Conservation (phyloP, 495 filamentous ascomycete species). For the Penicillium mononematosum region DNA sequence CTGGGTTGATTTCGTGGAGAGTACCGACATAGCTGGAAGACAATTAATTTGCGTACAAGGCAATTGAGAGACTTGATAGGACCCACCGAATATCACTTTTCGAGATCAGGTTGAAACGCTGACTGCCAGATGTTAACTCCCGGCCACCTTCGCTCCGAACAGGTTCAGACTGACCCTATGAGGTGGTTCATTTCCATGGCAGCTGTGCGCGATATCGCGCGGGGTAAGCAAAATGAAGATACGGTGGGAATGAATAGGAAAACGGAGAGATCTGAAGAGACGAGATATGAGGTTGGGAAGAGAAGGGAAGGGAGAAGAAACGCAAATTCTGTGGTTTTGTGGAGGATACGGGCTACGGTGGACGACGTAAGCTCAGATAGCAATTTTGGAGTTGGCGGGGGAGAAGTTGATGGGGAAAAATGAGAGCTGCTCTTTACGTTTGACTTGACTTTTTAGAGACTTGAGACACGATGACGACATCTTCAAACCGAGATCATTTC, state of each 20-base stretch:
- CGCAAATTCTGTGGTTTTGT: constrained; percentile 37
- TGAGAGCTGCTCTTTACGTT: constrained; percentile 1
- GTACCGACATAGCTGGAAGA: constrained; percentile 81
- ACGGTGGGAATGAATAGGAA: constrained; percentile 10
- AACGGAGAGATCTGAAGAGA: constrained; percentile 11
- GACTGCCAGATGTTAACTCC: constrained; percentile 51
- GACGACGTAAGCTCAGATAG: constrained; percentile 37
- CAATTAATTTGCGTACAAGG: constrained; percentile 25
- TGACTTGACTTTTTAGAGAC: neutral
- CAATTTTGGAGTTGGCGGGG: constrained; percentile 29
- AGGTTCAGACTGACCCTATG: constrained; percentile 49
- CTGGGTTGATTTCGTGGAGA: constrained; percentile 96
- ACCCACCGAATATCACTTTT: constrained; percentile 93
- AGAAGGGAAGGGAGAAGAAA: constrained; percentile 28
- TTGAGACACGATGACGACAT: constrained; percentile 57
- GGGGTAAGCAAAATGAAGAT: constrained; percentile 23
- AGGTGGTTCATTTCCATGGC: constrained; percentile 56
- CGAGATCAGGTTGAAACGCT: constrained; percentile 72
- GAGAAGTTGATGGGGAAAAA: constrained; percentile 9
- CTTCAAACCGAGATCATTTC: constrained; percentile 69
- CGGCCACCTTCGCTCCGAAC: constrained; percentile 38
- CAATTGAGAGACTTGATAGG: constrained; percentile 7
- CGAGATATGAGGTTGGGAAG: constrained; percentile 23
- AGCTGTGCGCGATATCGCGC: constrained; percentile 39
- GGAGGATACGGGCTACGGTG: constrained; percentile 41